A percentile compares a stretch with the other conserved stretches of the same genome.
phyloP scores from a whole-genome alignment of 371 early-diverging fungal species.

The Coemansia sp. region DNA sequence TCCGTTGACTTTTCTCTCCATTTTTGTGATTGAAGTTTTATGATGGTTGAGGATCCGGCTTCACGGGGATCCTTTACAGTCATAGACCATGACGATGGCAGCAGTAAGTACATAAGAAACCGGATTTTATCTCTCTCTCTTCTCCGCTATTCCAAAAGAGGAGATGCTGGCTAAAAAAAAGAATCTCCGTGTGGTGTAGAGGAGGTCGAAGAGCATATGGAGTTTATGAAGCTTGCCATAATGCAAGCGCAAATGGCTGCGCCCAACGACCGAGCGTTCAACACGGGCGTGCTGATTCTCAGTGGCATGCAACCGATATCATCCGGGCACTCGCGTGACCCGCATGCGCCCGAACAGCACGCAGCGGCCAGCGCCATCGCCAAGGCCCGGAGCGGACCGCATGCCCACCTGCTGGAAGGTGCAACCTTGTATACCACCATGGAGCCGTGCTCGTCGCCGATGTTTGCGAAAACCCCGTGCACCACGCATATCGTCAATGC shows the following conservation, averaged over 20 bases:
- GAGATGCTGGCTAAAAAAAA: not conserved
- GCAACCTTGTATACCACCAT: conserved; percentile 49
- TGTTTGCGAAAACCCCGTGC: conserved; percentile 37
- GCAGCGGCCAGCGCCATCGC: conserved; percentile 39
- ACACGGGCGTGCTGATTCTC: conserved; percentile 88
- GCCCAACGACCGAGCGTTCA: conserved; percentile 78
- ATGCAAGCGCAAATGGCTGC: conserved; percentile 70
- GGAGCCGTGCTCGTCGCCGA: conserved; percentile 50
- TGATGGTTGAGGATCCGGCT: too few relatives aligned
- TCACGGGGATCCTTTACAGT: conserved; percentile 23
- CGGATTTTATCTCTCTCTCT: not conserved
- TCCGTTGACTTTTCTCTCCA: too few relatives aligned
- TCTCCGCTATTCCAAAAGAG: too few relatives aligned
- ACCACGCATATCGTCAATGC: conserved; percentile 59
- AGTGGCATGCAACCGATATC: conserved; percentile 28
- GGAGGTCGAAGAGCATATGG: conserved; percentile 29
- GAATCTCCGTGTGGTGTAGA: not conserved
- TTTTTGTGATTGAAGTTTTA: too few relatives aligned
- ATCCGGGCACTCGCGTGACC: conserved; percentile 43
- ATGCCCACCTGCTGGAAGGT: conserved; percentile 16
- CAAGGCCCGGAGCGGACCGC: conserved; percentile 24
- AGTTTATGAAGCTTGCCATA: conserved; percentile 73
- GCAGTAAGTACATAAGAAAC: conserved; percentile 19
- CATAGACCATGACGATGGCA: conserved; percentile 32
- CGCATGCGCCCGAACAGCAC: conserved; percentile 18